Evolutionary conservation across 352 stramenopile species (phyloP).

Genomic region (Peronospora farinosa): DNA sequence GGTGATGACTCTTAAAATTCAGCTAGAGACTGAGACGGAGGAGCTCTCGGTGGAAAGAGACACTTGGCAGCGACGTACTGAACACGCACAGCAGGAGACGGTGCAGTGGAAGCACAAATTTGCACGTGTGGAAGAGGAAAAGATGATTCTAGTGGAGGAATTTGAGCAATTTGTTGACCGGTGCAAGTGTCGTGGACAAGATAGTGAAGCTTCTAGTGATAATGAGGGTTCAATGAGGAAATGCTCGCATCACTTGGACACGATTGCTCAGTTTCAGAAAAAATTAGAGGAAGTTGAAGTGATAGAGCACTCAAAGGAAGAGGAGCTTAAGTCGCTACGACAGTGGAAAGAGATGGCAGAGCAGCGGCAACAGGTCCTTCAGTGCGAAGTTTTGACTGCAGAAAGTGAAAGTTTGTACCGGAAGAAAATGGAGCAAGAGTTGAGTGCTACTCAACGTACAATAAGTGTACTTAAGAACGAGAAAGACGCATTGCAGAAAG

Average conservation of each 20-base stretch:
- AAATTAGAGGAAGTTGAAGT: slow-evolving; percentile 40
- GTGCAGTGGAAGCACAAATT: slow-evolving; percentile 69
- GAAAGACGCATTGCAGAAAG: slow-evolving; percentile 21
- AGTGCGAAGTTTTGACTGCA: slow-evolving; percentile 32
- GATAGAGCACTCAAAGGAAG: slow-evolving; percentile 29
- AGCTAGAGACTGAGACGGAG: slow-evolving; percentile 52
- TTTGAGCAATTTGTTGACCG: slow-evolving; percentile 49
- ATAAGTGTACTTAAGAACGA: slow-evolving; percentile 29
- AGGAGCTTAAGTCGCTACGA: slow-evolving; percentile 37
- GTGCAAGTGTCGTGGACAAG: slow-evolving; percentile 30
- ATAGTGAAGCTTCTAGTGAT: slow-evolving; percentile 1
- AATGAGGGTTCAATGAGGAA: not conserved
- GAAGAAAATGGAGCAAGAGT: slow-evolving; percentile 43
- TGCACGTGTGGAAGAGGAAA: slow-evolving; percentile 57
- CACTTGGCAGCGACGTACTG: slow-evolving; percentile 49
- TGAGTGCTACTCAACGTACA: slow-evolving; percentile 17
- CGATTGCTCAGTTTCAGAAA: slow-evolving; percentile 33
- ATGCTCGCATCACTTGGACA: slow-evolving; percentile 27
- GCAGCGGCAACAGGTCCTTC: slow-evolving; percentile 33
- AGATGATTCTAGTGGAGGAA: slow-evolving; percentile 42
- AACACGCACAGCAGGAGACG: slow-evolving; percentile 53
- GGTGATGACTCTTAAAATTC: slow-evolving; percentile 63
- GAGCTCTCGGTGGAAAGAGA: slow-evolving; percentile 62
- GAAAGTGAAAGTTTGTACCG: slow-evolving; percentile 38
- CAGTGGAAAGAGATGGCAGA: slow-evolving; percentile 43